Conservation (phyloP, 108 stramenopile genomes). For the Nitzschia sp. region DNA sequence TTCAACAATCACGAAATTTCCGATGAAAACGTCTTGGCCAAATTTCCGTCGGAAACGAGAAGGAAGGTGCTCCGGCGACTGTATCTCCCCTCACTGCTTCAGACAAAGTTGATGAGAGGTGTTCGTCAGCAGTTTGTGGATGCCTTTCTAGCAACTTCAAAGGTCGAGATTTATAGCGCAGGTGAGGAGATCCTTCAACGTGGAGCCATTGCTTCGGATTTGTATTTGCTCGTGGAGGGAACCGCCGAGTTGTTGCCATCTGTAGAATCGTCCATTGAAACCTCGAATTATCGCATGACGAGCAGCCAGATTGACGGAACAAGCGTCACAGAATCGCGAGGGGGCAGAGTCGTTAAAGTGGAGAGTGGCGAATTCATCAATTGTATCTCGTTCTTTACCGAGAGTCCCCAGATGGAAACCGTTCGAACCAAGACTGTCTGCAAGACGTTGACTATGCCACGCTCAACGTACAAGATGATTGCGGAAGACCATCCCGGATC, state of each 20-base stretch:
- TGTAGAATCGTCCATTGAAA: not conserved
- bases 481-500: slow-evolving; percentile 50
- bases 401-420: slow-evolving; percentile 47
- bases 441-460: slow-evolving; percentile 50
- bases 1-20: slow-evolving; percentile 51
- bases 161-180: slow-evolving; percentile 53
- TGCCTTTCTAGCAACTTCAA: slow-evolving; percentile 46
- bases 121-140: slow-evolving; percentile 54
- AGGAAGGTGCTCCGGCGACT: slow-evolving; percentile 45
- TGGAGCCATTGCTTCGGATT: slow-evolving; percentile 39
- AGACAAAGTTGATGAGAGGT: slow-evolving; percentile 46
- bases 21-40: slow-evolving; percentile 54
- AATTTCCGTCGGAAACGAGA: slow-evolving; percentile 48
- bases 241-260: slow-evolving; percentile 24
- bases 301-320: slow-evolving; percentile 7
- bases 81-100: slow-evolving; percentile 40
- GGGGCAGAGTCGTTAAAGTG: not conserved
- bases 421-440: slow-evolving; percentile 43
- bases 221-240: slow-evolving; percentile 60
- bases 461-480: slow-evolving; percentile 38
- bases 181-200: slow-evolving; percentile 52
- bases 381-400: slow-evolving; percentile 56
- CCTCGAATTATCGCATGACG: not conserved
- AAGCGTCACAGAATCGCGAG: not conserved
- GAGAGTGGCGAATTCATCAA: slow-evolving; percentile 52